Conservation (phyloP, 768 basidiomycete species). For the Suillus discolor region DNA sequence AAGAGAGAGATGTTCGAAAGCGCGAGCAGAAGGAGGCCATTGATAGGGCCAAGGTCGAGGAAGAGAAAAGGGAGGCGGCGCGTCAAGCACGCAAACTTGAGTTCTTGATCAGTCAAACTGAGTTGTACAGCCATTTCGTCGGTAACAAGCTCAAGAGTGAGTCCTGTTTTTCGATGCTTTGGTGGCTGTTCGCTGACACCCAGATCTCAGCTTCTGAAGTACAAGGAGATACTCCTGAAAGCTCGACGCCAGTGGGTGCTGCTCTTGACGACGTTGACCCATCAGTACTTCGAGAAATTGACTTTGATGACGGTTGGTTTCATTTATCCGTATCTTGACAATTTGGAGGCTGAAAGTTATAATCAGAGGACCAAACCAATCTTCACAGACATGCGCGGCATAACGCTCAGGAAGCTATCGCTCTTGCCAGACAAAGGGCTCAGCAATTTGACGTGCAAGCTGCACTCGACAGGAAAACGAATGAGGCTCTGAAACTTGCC, state of each 20-base stretch:
- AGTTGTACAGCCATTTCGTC: constrained; percentile 98
- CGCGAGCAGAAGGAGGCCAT: constrained; percentile 94
- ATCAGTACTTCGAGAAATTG: constrained; percentile 64
- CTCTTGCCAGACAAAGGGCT: constrained; percentile 76
- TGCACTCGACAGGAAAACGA: constrained; percentile 79
- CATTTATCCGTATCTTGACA: constrained; percentile 6
- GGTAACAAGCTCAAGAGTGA: constrained; percentile 93
- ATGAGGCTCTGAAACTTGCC: constrained; percentile 72
- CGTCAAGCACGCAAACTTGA: constrained; percentile 95
- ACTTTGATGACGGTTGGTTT: constrained; percentile 86
- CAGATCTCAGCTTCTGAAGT: constrained; percentile 66
- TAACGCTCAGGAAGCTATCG: constrained; percentile 89
- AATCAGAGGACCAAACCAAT: constrained; percentile 83
- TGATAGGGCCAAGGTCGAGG: constrained; percentile 85
- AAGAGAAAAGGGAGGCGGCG: constrained; percentile 91
- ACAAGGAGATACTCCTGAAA: constrained; percentile 58
- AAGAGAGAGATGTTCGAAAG: constrained; percentile 89
- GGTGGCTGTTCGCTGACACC: constrained; percentile 15
- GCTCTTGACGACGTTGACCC: constrained; percentile 58
- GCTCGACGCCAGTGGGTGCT: constrained; percentile 55
- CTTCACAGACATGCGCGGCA: constrained; percentile 81
- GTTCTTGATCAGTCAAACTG: constrained; percentile 98
- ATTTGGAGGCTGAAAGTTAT: constrained; percentile 9
- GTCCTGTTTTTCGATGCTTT: constrained; percentile 25
- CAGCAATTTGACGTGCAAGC: constrained; percentile 83